Percentiles rank a stretch among this genome's conserved stretches.
phyloP scores from a whole-genome alignment of 2,329 filamentous ascomycete genomes.

The Ophiostoma ips region DNA sequence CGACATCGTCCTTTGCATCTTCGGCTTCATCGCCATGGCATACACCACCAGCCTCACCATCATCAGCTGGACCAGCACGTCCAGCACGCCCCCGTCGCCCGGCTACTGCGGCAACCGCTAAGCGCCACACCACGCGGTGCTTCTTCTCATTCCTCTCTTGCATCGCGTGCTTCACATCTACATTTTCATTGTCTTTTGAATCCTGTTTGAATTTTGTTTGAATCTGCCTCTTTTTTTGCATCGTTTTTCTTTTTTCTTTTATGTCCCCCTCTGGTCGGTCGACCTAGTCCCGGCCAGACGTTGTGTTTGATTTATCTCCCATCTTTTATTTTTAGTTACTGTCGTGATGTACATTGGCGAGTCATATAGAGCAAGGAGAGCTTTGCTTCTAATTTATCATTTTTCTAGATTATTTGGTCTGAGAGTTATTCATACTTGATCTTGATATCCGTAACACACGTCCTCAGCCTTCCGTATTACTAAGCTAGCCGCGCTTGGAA shows the following conservation, averaged over 20 bases:
- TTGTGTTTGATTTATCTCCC: not conserved
- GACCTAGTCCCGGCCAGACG: not conserved
- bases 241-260: not conserved
- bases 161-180: not conserved
- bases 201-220: not conserved
- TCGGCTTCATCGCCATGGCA: constrained; percentile 75
- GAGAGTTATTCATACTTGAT: too few relatives aligned
- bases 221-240: not conserved
- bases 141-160: not conserved
- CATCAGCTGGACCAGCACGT: constrained; percentile 64
- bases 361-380: too few relatives aligned
- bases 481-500: too few relatives aligned
- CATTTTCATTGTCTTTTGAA: too few relatives aligned
- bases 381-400: too few relatives aligned
- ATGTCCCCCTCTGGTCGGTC: not conserved
- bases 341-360: too few relatives aligned
- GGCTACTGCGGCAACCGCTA: constrained; percentile 36
- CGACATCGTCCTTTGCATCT: constrained; percentile 64
- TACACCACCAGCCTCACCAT: constrained; percentile 86
- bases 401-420: too few relatives aligned
- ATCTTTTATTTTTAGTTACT: not conserved
- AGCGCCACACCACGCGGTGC: too few relatives aligned
- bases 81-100: constrained; percentile 27
- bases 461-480: too few relatives aligned
- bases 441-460: too few relatives aligned